Base-by-base conservation (phyloP, 306 rosid species). In the Sicyos baderoa region DNA sequence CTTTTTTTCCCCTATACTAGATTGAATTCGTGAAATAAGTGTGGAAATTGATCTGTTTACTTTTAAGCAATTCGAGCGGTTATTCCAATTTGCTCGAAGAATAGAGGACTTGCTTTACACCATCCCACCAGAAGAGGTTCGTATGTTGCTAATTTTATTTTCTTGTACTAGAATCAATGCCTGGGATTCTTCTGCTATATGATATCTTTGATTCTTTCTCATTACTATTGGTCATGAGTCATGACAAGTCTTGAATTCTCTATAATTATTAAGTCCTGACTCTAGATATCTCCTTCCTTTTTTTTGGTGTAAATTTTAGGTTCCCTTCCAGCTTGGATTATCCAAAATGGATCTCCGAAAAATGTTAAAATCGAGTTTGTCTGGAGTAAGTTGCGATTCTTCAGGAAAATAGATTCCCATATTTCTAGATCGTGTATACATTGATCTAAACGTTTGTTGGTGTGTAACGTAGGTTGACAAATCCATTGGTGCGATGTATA, bases 51-150 rank as follows among this genome's bases (percentile, higher is more conserved):
- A 35, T 70, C 17, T 4, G 54, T 40, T 55, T 55, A 32, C 35
- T 53, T 75, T 78, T 29, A 84, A 93, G 99, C 99, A 93, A 89
- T 93, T 93, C 75, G 99, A 93, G 70, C 88, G 97, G 63, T 94
- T 93, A 74, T 90, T 93, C 84, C 99, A 90, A 80, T 93, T 83
- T 70, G 99, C 99, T 68, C 81, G 83, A 79, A 86, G 72, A 82
- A 90, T 90, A 53, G 99, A 93, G 84, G 99, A 93, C 79, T 76
- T 86, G 79, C 85, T 90, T 80, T 78, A 82, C 71, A 93, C 88
- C 51, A 81, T 90, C 56, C 21, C 85, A 42, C 86, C 97, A 10
- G 99, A 93, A 88, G 99, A 93, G 99, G 99, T 88, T 71, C 66
- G 90, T 45, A 19, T 19, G 42, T 32, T 35, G 42, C 42, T 0